phyloP scores from a whole-genome alignment of 495 filamentous ascomycete species.

The Aspergillus affinis region DNA sequence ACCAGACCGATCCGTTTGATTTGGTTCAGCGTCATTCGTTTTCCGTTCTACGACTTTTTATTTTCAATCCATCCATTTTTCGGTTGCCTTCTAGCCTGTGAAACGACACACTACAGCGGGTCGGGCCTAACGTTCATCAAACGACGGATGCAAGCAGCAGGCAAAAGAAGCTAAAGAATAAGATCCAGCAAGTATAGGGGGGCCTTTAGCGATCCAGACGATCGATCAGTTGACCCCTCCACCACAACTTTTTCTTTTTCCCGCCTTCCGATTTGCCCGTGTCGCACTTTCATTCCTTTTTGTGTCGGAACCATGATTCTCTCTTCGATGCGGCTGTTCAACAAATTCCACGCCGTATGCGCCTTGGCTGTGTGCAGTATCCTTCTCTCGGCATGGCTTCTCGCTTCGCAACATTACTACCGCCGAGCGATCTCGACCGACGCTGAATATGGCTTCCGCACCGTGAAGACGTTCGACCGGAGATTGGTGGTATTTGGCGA shows the following conservation, averaged over 20 bases:
- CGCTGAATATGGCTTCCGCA: constrained; percentile 21
- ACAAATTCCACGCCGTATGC: constrained; percentile 36
- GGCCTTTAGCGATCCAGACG: not conserved
- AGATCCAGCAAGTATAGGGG: not conserved
- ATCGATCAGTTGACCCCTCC: not conserved
- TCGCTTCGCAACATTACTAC: constrained; percentile 30
- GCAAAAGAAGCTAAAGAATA: not conserved
- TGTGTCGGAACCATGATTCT: constrained; percentile 15
- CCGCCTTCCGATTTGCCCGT: constrained; percentile 3
- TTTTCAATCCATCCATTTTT: not conserved
- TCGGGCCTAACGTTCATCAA: not conserved
- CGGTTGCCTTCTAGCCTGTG: not conserved
- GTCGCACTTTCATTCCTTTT: constrained; percentile 14
- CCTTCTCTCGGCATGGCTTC: constrained; percentile 33
- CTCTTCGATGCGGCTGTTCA: constrained; percentile 28
- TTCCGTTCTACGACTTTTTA: not conserved
- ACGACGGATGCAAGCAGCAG: not conserved
- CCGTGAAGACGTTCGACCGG: constrained; percentile 27
- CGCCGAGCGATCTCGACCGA: constrained; percentile 24
- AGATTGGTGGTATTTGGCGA: constrained; percentile 51
- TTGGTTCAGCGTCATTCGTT: not conserved
- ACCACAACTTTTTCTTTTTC: not conserved
- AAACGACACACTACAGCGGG: not conserved
- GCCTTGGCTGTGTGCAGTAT: constrained; percentile 36
- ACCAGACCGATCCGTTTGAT: constrained; percentile 11